Base-by-base conservation (phyloP, 768 basidiomycete genomes). In the Suillus plorans region DNA sequence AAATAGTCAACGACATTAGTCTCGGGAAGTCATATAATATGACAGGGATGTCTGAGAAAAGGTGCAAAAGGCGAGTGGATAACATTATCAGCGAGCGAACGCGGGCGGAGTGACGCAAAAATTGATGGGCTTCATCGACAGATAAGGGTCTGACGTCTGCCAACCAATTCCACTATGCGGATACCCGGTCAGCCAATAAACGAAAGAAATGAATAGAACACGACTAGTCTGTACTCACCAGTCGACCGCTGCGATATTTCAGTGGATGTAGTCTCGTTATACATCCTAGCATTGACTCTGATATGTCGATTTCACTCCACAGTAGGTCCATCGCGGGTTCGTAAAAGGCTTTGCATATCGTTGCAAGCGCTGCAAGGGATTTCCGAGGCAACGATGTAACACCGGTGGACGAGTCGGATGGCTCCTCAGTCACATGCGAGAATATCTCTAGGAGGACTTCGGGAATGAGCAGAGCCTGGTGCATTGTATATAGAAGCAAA, bases 351-450 rank as follows among this genome's bases (percentile, higher is more conserved):
- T 14, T 49, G 13, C 47, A 49, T 13, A 13, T 69, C 85, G 89
- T 41, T 93, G 87, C 71, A 95, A 95, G 78, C 88, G 45, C 44
- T 45, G 44, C 44, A 45, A 45, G 9, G 44, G 20, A 45, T 45
- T 45, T 3, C 42, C 7, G 41, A 16, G 14, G 18, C 41, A 42
- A 42, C 7, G 6, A 6, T 42, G 7, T 7, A 42, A 42, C 16
- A 31, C 31, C 31, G 6, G 31, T 4, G 31, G 31, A 4, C 6
- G 4, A 31, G 5, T 5, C 31, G 31, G 5, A 6, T 6, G 31
- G 31, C 31, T 31, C 31, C 31, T 42, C 41, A 5, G 16, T 16
- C 20, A 44, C 44, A 44, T 45, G 44, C 20, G 9, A 9, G 44
- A 45, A 45, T 45, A 45, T 45, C 20, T 45, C 44, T 9, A 20